Base-by-base conservation (phyloP, 1,284 basidiomycete genomes). In the Leccinum huronense region DNA sequence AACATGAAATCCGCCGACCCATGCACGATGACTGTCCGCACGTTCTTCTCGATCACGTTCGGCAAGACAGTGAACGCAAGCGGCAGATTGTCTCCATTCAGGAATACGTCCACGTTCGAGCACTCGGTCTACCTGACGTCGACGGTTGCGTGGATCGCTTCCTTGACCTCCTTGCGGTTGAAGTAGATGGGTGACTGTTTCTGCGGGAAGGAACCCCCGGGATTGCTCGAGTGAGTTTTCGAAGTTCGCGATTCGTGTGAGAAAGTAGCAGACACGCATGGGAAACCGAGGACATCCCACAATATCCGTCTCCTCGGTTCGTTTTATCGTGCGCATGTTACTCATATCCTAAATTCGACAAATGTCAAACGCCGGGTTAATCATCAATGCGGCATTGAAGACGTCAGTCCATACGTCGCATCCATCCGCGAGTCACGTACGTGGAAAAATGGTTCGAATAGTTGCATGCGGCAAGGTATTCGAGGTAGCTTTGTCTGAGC, bases 331-430 rank as follows among this genome's bases (percentile, higher is more conserved):
- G 2, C 3, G 5, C 5, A 48, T 19, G 19, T 10, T 5, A 73
- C 81, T 66, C 59, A 79, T 88, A 72, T 89, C 88, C 73, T 90
- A 89, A 60, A 91, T 87, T 38, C 87, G 81, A 72, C 92, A 92
- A 8, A 90, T 81, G 71, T 93, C 82, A 77, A 92, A 93, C 3
- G 87, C 90, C 0, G 89, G 90, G 72, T 93, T 91, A 66, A 88
- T 76, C 2, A 75, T 64, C 27, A 90, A 67, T 0, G 88, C 85
- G 0, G 82, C 85, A 16, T 84, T 72, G 69, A 88, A 86, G 58
- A 90, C 86, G 57, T 79, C 75, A 48, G 84, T 80, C 86, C 88
- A 90, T 2, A 91, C 70, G 70, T 90, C 86, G 69, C 91, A 93
- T 3, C 81, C 84, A 36, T 68, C 73, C 55, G 81, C 79, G 3